phyloP scores from a whole-genome alignment of 192 early-diverging fungal species.

The Backusella luteola region DNA sequence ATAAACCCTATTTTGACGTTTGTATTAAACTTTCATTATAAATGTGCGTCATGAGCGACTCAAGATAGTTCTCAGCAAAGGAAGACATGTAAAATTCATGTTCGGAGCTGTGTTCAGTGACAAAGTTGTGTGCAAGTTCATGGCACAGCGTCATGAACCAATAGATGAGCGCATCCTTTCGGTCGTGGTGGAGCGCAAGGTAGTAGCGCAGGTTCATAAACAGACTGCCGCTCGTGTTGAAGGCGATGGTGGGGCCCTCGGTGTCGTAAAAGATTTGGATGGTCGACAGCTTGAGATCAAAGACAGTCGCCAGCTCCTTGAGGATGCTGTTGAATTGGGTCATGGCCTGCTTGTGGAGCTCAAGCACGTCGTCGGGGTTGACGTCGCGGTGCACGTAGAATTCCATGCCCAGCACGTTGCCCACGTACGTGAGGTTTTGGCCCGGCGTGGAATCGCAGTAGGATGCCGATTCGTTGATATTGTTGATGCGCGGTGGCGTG shows the following conservation, averaged over 20 bases:
- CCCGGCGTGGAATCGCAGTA: constrained; percentile 57
- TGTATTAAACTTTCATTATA: not conserved
- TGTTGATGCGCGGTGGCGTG: constrained; percentile 32
- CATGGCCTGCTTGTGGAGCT: constrained; percentile 36
- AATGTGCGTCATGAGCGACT: constrained; percentile 37
- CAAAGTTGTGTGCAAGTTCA: constrained; percentile 82
- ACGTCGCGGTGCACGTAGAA: constrained; percentile 34
- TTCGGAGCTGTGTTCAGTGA: constrained; percentile 60
- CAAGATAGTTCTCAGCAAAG: constrained; percentile 70
- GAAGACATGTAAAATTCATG: constrained; percentile 84
- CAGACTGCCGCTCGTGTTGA: constrained; percentile 70
- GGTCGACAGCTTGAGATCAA: constrained; percentile 51
- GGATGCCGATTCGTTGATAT: constrained; percentile 17
- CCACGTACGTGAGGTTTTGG: constrained; percentile 42
- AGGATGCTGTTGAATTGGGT: constrained; percentile 42
- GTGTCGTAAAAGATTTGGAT: constrained; percentile 81
- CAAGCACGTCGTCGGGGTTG: constrained; percentile 37
- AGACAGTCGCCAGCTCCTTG: constrained; percentile 54
- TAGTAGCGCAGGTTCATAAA: constrained; percentile 88
- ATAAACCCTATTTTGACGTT: not conserved
- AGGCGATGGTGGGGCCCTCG: constrained; percentile 70
- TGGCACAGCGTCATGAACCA: constrained; percentile 88
- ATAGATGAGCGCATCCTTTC: constrained; percentile 55
- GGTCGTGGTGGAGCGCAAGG: constrained; percentile 54
- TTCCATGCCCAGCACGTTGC: constrained; percentile 36